These are phyloP conservation scores for Anethum foeniculum DNA, from an alignment of 140 eudicot species.

Conservation along the genomic window DNA sequence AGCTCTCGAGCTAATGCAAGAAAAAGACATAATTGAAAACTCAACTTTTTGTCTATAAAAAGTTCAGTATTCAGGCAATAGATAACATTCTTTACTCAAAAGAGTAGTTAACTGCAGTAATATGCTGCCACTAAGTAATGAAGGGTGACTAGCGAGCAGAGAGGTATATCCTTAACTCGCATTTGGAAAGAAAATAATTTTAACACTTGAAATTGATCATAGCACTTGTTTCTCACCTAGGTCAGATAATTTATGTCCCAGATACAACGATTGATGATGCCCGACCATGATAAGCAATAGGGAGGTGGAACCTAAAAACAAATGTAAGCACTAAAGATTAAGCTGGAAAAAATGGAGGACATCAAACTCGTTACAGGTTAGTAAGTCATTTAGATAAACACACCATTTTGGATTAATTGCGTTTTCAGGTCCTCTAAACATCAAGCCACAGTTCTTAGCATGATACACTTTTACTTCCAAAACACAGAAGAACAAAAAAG, in stretches of 20 bases:
- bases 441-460: slow-evolving; percentile 83
- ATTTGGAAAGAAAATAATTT: not conserved
- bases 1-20: not conserved
- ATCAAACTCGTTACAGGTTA: not conserved
- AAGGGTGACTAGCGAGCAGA: not conserved
- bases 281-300: slow-evolving; percentile 98
- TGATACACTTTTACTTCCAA: too few relatives aligned
- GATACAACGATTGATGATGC: slow-evolving; percentile 92
- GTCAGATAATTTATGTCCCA: slow-evolving; percentile 82
- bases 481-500: too few relatives aligned
- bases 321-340: not conserved
- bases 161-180: not conserved
- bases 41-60: not conserved
- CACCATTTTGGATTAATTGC: slow-evolving; percentile 81
- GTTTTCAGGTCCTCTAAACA: slow-evolving; percentile 79
- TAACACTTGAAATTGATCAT: not conserved
- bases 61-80: not conserved
- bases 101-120: not conserved
- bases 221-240: slow-evolving; percentile 45
- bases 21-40: not conserved
- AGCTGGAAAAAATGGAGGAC: not conserved
- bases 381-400: not conserved
- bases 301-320: slow-evolving; percentile 76
- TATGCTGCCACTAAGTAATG: not conserved
- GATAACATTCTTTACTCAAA: not conserved